Percentiles rank a stretch among this genome's conserved stretches.
Evolutionary conservation across 1,284 basidiomycete genomes (phyloP).

Genomic region (Heimioporus punctisporus): DNA sequence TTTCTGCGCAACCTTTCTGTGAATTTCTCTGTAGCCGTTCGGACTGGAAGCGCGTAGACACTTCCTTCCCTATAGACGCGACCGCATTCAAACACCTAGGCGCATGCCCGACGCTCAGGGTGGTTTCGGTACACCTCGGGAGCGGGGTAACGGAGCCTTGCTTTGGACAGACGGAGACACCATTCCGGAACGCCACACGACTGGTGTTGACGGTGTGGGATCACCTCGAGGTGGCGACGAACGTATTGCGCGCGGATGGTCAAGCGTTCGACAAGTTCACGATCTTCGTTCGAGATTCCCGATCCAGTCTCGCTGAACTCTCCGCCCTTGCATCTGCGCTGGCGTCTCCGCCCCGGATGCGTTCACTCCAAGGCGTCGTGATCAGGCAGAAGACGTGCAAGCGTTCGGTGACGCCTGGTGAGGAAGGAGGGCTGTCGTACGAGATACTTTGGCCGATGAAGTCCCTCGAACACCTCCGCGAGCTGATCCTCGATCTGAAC

Average conservation of each 20-base stretch:
- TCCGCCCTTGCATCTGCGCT: background rate
- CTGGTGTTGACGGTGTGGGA: background rate
- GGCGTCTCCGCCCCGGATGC: conserved; percentile 1
- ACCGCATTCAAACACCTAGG: conserved; percentile 1
- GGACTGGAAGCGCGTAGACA: background rate
- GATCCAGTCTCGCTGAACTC: background rate
- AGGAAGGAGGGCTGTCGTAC: background rate
- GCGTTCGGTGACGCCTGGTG: too few relatives aligned
- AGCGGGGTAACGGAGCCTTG: background rate
- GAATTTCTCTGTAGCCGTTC: background rate
- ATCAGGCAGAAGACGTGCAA: background rate
- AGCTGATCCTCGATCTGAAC: background rate
- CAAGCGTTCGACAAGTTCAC: conserved; percentile 6
- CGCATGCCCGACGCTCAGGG: background rate
- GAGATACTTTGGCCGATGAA: background rate
- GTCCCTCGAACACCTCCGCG: conserved; percentile 1
- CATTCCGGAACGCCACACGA: background rate
- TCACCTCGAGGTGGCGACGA: background rate
- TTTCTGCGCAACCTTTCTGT: background rate
- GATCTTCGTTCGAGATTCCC: background rate
- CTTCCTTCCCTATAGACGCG: background rate
- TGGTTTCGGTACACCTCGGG: background rate
- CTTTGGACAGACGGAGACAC: conserved; percentile 3
- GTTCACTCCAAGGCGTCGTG: background rate
- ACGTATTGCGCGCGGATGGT: conserved; percentile 1